Conservation (phyloP, 2,329 filamentous ascomycete genomes). For the Chaetomiaceae sp. region DNA sequence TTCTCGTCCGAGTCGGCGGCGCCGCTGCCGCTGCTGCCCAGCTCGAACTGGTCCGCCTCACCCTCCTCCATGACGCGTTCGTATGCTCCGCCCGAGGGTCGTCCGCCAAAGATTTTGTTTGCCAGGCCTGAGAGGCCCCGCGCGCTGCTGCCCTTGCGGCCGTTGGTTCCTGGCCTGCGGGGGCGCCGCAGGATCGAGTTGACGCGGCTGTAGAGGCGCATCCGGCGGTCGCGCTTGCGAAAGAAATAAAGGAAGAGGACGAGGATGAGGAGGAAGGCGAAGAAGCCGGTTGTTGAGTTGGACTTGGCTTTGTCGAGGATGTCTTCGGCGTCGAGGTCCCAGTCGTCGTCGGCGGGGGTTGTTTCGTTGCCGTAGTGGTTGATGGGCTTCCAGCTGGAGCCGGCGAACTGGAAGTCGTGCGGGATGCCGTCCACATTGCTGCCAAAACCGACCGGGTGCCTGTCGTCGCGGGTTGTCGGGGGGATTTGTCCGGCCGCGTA, state of each 20-base stretch:
- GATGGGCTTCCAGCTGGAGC: slow-evolving; percentile 45
- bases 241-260: slow-evolving; percentile 66
- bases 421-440: slow-evolving; percentile 69
- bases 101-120: slow-evolving; percentile 62
- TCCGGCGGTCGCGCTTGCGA: slow-evolving; percentile 71
- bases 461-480: slow-evolving; percentile 49
- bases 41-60: slow-evolving; percentile 69
- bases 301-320: slow-evolving; percentile 63
- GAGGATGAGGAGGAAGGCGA: slow-evolving; percentile 73
- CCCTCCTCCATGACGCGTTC: slow-evolving; percentile 85
- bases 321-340: slow-evolving; percentile 47
- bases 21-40: too few species aligned
- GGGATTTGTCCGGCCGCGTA: slow-evolving; percentile 89
- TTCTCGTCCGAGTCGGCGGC: slow-evolving; percentile 57
- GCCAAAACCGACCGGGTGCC: slow-evolving; percentile 83
- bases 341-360: slow-evolving; percentile 49
- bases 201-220: slow-evolving; percentile 54
- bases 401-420: slow-evolving; percentile 78
- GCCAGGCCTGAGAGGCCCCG: slow-evolving; percentile 46
- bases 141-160: slow-evolving; percentile 33
- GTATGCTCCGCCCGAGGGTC: slow-evolving; percentile 49
- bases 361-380: slow-evolving; percentile 24
- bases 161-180: slow-evolving; percentile 39
- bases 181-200: slow-evolving; percentile 38
- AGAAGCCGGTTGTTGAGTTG: slow-evolving; percentile 65